Evolutionary conservation across 345 rosid species (phyloP).

Genomic region (Chamaenerion angustifolium): DNA sequence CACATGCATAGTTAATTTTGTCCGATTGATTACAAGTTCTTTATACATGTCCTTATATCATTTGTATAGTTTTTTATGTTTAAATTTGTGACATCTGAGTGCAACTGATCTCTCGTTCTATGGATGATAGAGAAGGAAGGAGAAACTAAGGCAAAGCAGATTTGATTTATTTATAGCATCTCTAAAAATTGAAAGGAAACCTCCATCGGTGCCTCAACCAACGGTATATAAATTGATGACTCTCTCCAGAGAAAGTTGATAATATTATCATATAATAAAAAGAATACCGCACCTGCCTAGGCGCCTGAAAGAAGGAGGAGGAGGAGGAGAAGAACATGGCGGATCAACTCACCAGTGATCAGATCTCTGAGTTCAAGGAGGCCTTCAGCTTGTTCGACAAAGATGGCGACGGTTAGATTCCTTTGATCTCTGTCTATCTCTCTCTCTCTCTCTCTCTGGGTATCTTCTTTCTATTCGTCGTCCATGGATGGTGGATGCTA

Average conservation of each 20-base stretch:
- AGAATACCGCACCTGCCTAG: not conserved
- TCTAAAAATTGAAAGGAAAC: slow-evolving; percentile 1
- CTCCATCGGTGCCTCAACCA: not conserved
- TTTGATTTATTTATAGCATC: not conserved
- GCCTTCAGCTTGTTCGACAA: slow-evolving; percentile 33
- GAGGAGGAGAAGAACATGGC: slow-evolving; percentile 16
- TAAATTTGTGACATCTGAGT: too few species aligned
- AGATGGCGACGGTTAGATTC: slow-evolving; percentile 30
- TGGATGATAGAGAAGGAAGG: not conserved
- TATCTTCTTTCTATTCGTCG: too few species aligned
- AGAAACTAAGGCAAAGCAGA: not conserved
- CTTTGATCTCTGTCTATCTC: not conserved
- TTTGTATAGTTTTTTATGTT: too few species aligned
- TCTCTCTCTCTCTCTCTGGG: slow-evolving; percentile 1
- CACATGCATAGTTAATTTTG: too few species aligned
- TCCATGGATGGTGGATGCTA: too few species aligned
- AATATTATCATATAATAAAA: too few species aligned
- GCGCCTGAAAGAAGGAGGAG: not conserved
- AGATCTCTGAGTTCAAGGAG: slow-evolving; percentile 40
- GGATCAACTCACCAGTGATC: slow-evolving; percentile 33
- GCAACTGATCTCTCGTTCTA: too few species aligned
- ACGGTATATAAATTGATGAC: not conserved
- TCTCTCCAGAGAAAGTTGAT: slow-evolving; percentile 2
- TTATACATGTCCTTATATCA: too few species aligned
- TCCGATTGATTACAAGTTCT: too few species aligned